Evolutionary conservation across 805 yeast genomes (phyloP), one percentile per base, ranked within the genome.

Genomic region (Ogataea pini): DNA sequence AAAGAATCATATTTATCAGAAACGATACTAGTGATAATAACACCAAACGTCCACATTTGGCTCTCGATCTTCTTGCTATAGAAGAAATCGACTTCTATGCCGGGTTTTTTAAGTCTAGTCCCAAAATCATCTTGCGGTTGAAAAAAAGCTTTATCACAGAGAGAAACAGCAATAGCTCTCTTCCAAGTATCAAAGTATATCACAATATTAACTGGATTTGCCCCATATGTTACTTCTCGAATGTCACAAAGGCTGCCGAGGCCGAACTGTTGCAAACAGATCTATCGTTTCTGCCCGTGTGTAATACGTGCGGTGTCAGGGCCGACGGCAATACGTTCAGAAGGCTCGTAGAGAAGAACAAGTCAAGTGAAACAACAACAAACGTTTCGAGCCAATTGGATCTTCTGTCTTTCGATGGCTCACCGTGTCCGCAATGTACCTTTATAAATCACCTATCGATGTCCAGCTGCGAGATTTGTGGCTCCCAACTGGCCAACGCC

Each of bases 381-480:
- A 7, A 18, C 12, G 24, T 17, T 7, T 18, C 34, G 16, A 10
- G 8, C 4, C 39, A 45, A 2, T 7, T 58, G 8, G 65, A 59
- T 46, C 43, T 59, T 7, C 16, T 57, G 13, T 53, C 63, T 0
- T 53, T 47, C 46, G 66, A 69, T 28, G 70, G 68, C 2, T 72
- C 72, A 29, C 73, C 70, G 51, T 79, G 85, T 50, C 74, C 77
- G 0, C 68, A 64, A 42, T 69, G 73, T 46, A 69, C 98, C 0
- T 92, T 90, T 59, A 69, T 80, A 10, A 94, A 92, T 63, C 96
- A 91, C 64, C 86, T 90, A 0, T 80, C 87, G 2, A 72, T 92
- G 73, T 67, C 73, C 31, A 75, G 73, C 52, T 92, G 99, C 66
- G 99, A 92, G 65, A 77, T 94, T 61, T 92, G 98, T 69, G 97